Conservation (phyloP, 2,329 filamentous ascomycete genomes). For the Colletotrichum somersetense region DNA sequence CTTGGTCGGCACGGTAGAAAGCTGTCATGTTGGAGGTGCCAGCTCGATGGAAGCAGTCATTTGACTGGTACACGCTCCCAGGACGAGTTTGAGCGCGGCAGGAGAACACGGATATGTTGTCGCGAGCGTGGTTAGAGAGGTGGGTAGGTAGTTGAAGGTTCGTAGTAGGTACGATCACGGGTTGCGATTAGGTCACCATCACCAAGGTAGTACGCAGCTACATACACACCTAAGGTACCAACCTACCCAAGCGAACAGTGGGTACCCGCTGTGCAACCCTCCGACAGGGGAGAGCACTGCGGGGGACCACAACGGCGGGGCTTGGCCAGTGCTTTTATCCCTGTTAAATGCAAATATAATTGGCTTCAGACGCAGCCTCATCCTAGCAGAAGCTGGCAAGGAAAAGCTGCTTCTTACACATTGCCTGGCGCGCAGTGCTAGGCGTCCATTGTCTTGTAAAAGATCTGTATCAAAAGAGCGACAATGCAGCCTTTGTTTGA, state of each 20-base stretch:
- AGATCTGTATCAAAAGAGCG: background rate
- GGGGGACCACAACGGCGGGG: conserved; percentile 1
- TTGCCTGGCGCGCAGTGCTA: background rate
- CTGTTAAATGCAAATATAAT: background rate
- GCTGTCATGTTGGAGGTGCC: conserved; percentile 34
- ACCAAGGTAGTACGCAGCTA: conserved; percentile 20
- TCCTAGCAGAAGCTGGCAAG: too few relatives aligned
- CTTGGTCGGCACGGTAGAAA: conserved; percentile 18
- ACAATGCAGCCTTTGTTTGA: background rate
- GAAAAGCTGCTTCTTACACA: background rate
- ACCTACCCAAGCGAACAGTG: conserved; percentile 32
- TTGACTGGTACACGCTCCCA: background rate
- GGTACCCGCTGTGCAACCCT: conserved; percentile 24
- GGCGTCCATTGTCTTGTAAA: background rate
- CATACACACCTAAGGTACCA: background rate
- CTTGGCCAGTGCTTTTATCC: conserved; percentile 22
- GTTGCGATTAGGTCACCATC: conserved; percentile 39
- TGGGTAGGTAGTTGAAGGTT: background rate
- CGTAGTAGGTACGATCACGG: conserved; percentile 24
- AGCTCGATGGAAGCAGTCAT: conserved; percentile 9
- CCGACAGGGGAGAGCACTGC: conserved; percentile 25
- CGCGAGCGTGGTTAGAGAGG: background rate
- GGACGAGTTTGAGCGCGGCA: background rate
- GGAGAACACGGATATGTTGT: background rate
- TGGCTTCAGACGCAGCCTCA: background rate